Evolutionary conservation across 2,329 filamentous ascomycete species (phyloP), one percentile per base, ranked within the genome.

Genomic region (Colletotrichum orbiculare): DNA sequence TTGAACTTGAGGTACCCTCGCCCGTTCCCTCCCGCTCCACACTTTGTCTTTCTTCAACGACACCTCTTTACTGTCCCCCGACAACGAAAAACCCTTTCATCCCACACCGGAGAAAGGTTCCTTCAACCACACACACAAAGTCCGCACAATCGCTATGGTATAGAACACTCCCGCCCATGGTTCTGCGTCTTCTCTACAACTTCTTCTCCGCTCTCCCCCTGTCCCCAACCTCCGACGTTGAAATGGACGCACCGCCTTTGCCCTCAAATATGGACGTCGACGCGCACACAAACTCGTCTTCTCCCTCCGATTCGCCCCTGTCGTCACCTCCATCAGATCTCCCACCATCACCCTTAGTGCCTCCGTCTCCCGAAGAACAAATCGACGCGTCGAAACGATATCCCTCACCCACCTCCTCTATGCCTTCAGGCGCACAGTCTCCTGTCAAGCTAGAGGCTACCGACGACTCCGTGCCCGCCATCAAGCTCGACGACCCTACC

Each of bases 291-390:
- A 17, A 56, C 12, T 47, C 49, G 10, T 60, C 60, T 34, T 68
- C 57, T 42, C 56, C 78, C 55, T 76, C 76, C 42, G 73, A 76
- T 56, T 76, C 82, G 45, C 74, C 79, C 11, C 80, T 80, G 34
- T 86, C 83, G 2, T 87, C 85, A 39, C 85, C 85, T 39, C 80
- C 88, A 46, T 87, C 85, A 2, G 74, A 81, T 37, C 78, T 87
- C 53, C 84, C 83, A 25, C 79, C 81, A 52, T 85, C 86, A 25
- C 85, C 85, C 1, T 85, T 83, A 10, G 72, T 82, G 42, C 83
- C 83, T 17, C 77, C 79, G 35, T 81, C 82, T n/a, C 80, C 82
- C 47, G 73, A 59, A 46, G 43, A 71, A 38, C 54, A 73, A 17
- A 68, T 73, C 43, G 81, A 82, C 62, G 73, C 76, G 8, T 74